phyloP scores from a whole-genome alignment of 164 flowering plant species.

The Taxillus chinensis region DNA sequence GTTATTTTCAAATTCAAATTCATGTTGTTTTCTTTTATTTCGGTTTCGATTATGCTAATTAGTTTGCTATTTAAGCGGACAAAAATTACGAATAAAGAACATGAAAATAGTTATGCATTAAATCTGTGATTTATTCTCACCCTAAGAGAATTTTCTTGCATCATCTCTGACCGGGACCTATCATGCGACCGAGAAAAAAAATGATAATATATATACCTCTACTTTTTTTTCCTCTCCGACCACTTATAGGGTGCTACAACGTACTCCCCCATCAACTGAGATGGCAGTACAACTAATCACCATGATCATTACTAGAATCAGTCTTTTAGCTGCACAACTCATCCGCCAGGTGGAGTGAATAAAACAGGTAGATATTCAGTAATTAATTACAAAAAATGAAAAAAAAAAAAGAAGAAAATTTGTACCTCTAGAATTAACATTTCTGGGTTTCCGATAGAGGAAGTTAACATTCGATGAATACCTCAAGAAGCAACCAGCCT shows the following conservation, averaged over 20 bases:
- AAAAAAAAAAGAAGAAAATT: not conserved
- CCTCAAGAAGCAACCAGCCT: conserved; percentile 86
- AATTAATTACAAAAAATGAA: not conserved
- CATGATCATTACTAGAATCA: not conserved
- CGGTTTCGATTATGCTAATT: no score
- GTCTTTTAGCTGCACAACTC: not conserved
- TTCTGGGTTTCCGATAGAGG: conserved; percentile 37
- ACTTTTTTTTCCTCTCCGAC: not conserved
- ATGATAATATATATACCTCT: not conserved
- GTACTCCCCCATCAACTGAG: not conserved
- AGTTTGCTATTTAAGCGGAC: no score
- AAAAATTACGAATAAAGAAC: no score
- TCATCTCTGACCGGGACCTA: no score
- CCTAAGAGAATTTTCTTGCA: no score
- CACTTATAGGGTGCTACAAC: not conserved
- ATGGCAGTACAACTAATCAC: not conserved
- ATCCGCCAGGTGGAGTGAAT: not conserved
- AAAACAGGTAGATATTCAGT: not conserved
- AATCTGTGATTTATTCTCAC: no score
- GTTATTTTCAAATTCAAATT: no score
- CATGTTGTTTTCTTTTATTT: no score
- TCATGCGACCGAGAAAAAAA: not conserved
- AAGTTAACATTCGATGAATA: conserved; percentile 70
- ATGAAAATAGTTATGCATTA: no score
- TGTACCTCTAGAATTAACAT: conserved; percentile 41